These are phyloP conservation scores for Osmanthus fragrans DNA, from an alignment of 257 asterid genomes.

Conservation along the genomic window DNA sequence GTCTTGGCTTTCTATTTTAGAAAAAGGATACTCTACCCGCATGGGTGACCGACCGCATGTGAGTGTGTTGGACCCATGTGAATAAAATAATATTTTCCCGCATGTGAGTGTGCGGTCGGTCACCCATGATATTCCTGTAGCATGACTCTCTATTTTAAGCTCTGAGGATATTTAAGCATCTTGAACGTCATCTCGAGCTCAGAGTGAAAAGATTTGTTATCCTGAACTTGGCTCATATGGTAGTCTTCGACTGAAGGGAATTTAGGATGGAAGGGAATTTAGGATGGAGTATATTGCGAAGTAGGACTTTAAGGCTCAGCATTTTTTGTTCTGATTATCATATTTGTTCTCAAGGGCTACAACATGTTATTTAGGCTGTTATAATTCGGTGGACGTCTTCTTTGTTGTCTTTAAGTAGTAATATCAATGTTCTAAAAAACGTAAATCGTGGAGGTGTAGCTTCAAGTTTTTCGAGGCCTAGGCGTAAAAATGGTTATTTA, in stretches of 20 bases:
- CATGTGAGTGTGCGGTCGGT: no score
- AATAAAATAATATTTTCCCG: no score
- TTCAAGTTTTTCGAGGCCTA: no score
- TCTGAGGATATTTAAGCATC: constrained; percentile 1
- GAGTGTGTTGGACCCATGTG: no score
- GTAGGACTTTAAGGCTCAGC: background rate
- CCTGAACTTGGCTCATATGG: background rate
- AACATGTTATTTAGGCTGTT: background rate
- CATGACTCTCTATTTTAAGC: constrained; percentile 13
- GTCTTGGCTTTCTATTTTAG: constrained; percentile 1
- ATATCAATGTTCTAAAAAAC: background rate
- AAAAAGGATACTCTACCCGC: no score
- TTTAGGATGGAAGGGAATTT: background rate
- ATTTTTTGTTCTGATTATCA: background rate
- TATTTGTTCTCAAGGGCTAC: background rate
- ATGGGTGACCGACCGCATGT: no score
- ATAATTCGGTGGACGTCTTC: background rate
- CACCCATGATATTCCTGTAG: no score
- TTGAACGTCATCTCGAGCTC: background rate
- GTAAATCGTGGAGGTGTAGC: no score
- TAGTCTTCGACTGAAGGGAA: background rate
- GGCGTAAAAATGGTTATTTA: no score
- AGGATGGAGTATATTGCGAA: background rate
- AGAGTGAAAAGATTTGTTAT: background rate
- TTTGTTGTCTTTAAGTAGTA: background rate